Base-by-base conservation (phyloP, 2,329 filamentous ascomycete genomes). In the Emergomyces pasteurianus region DNA sequence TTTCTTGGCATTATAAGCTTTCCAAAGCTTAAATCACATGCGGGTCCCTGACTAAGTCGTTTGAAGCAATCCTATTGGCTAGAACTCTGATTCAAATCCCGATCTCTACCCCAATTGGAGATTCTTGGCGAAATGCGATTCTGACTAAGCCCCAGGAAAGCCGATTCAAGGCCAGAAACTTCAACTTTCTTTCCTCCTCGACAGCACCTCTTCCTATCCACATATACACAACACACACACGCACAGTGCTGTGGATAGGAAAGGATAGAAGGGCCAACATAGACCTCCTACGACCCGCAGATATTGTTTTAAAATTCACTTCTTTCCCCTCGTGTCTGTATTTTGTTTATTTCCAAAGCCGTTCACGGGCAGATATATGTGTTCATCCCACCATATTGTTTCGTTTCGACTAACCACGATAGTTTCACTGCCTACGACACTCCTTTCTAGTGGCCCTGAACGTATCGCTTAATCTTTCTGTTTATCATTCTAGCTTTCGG, bases 1-100 rank as follows among this genome's bases (percentile, higher is more conserved):
- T n/a, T n/a, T 46, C 55, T 57, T 57, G 55, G 54, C 54, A 46
- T 28, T 43, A 34, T 43, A 57, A 43, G 54, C 40, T 46, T 57
- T 57, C 6, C 23, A 23, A 46, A 55, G 34, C 21, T 57, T 43
- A 46, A 34, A 46, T 56, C 1, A 36, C 8, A 4, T 28, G 21
- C 4, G 1, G 21, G 21, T 3, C 31, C 9, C 3, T 2, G 16
- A 54, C 50, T 38, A 36, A 54, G 18, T 3, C 1, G 2, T 31
- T 57, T 6, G 0, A 1, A 23, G 40, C 18, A 7, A 21, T 57
- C 34, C 12, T 23, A 57, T 57, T 57, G 38, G 55, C 26, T 40
- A 8, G 3, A 8, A 1, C 16, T 3, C 2, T 2, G 2, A 8
- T 10, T 34, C 26, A 34, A 2, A 8, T 46, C 18, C 14, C 12